Evolutionary conservation across 106 monocot species (phyloP).

Genomic region (Apostasia shenzhenica): DNA sequence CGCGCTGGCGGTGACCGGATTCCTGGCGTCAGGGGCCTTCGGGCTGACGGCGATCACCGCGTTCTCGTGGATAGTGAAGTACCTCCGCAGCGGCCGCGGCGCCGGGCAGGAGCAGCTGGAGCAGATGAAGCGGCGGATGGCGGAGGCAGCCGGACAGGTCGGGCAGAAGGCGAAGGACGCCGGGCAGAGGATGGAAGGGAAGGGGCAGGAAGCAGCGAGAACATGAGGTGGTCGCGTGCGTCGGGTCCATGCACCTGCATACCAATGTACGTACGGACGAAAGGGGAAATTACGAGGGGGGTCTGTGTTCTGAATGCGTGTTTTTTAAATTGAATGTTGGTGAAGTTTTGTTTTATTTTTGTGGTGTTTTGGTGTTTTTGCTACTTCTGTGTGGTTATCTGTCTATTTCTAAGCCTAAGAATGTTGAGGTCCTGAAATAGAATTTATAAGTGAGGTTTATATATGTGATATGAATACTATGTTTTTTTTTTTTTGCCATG

Average conservation of each 20-base stretch:
- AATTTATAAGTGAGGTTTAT: too few species aligned
- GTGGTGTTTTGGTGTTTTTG: too few species aligned
- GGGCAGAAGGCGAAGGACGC: conserved; percentile 27
- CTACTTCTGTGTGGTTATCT: too few species aligned
- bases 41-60: conserved; percentile 37
- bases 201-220: conserved; percentile 11
- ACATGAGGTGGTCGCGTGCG: not conserved
- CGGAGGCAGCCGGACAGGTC: conserved; percentile 22
- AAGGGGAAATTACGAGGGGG: conserved; percentile 6
- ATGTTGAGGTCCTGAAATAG: too few species aligned
- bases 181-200: conserved; percentile 16
- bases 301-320: not conserved
- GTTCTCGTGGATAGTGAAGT: conserved; percentile 30
- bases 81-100: conserved; percentile 4
- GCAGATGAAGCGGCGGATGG: conserved; percentile 19
- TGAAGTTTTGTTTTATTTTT: too few species aligned
- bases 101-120: conserved; percentile 18
- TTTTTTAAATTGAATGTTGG: too few species aligned
- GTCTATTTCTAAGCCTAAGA: too few species aligned
- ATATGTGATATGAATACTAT: too few species aligned
- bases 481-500: too few species aligned
- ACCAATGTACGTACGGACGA: conserved; percentile 2
- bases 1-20: conserved; percentile 36
- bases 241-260: too few species aligned
- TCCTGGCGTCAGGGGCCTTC: conserved; percentile 44